phyloP scores from a whole-genome alignment of 345 rosid species.

The Linum lewisii region DNA sequence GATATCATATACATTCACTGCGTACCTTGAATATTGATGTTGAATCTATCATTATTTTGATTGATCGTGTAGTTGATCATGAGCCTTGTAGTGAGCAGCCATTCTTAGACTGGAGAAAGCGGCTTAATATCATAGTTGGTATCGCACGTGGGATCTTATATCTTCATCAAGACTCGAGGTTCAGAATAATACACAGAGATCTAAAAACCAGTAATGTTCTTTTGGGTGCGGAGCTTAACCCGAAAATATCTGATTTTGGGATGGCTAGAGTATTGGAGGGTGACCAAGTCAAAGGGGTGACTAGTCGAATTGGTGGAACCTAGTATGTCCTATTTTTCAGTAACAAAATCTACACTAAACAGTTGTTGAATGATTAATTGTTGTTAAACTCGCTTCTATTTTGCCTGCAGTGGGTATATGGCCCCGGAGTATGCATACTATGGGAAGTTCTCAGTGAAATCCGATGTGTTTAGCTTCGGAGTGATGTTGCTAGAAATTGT shows the following conservation, averaged over 20 bases:
- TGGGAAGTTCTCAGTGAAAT: neutral
- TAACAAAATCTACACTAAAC: no score
- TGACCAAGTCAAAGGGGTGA: no score
- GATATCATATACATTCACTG: no score
- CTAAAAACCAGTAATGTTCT: neutral
- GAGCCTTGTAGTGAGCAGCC: neutral
- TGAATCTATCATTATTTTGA: neutral
- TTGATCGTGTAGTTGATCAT: neutral
- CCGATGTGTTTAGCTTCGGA: neutral
- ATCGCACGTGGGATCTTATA: conserved; percentile 2
- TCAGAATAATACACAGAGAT: conserved; percentile 1
- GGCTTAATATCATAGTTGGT: neutral
- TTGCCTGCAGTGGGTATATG: neutral
- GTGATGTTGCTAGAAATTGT: neutral
- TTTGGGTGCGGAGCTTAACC: neutral
- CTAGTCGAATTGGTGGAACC: no score
- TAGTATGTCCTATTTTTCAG: no score
- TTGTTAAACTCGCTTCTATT: no score
- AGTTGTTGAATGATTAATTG: neutral
- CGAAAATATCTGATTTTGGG: neutral
- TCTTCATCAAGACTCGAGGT: conserved; percentile 5
- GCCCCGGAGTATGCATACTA: neutral
- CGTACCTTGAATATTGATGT: neutral
- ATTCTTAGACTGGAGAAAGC: neutral
- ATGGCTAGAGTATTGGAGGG: no score